Base-by-base conservation (phyloP, 1,139 yeast species). In the Suhomyces coccinellae region DNA sequence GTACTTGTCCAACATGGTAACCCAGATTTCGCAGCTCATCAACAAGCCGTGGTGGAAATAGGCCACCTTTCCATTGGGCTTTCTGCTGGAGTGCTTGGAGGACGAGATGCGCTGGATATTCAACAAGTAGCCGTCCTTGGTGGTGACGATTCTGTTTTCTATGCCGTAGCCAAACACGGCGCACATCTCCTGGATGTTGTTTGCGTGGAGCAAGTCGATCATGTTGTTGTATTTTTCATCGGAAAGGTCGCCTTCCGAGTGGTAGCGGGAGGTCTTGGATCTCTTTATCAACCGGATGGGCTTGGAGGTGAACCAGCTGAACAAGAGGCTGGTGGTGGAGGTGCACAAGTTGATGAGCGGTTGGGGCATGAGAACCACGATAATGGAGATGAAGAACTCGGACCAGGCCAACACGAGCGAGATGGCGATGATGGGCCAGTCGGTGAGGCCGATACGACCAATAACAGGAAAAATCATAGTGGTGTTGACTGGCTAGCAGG, bases 11-110 rank as follows among this genome's bases (percentile, higher is more conserved):
- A 82, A 62, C 78, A 82, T 83, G 27, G 93, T 80, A 37, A 87
- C 81, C 97, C 96, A 88, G 8, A 91, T 79, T 57, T 91, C 98
- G 41, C 95, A 83, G 59, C 85, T 83, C 97, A 91, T 91, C 52
- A 91, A 73, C 45, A 91, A 71, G 0, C 98, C 98, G 62, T 91
- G 98, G 58, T 91, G 98, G 44, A 91, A 71, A 58, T 88, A 91
- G 0, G 87, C 85, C 2, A 85, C 83, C 44, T 73, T 78, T 37
- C 55, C 72, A 64, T 57, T 59, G 10, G 55, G 45, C 7, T 27
- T 40, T 20, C 58, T 40, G 32, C 36, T 36, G 26, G 34, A 33
- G 27, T 36, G 29, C 26, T 38, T 36, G 27, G 42, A 28, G 11
- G 40, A 55, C 3, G 50, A 51, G 11, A 69, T 54, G 15, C 71